phyloP scores from a whole-genome alignment of 2,329 filamentous ascomycete species.

The Tricladium varicosporioides region DNA sequence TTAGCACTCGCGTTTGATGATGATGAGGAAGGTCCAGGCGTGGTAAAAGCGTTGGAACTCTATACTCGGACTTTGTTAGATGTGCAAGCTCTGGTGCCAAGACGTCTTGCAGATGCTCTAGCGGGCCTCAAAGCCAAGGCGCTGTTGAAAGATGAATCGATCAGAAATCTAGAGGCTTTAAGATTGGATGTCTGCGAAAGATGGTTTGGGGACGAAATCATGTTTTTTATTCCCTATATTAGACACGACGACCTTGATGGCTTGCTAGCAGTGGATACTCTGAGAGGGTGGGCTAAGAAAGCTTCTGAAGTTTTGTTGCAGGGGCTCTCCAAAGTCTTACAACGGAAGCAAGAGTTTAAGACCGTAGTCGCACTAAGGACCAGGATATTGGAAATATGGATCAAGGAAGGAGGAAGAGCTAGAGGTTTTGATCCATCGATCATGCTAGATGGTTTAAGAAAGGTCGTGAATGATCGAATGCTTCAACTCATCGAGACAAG shows the following conservation, averaged over 20 bases:
- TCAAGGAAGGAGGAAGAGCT: conserved; percentile 63
- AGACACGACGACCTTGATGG: conserved; percentile 73
- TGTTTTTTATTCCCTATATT: conserved; percentile 83
- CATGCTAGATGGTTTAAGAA: conserved; percentile 67
- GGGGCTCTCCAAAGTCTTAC: conserved; percentile 61
- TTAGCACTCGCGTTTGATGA: conserved; percentile 61
- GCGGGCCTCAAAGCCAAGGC: conserved; percentile 65
- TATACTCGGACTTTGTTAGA: conserved; percentile 77
- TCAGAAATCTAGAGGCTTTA: conserved; percentile 66
- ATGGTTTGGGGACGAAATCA: conserved; percentile 82
- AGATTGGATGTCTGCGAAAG: conserved; percentile 73
- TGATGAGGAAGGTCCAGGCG: conserved; percentile 41
- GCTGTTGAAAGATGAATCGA: conserved; percentile 67
- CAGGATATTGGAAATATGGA: conserved; percentile 71
- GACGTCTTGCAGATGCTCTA: conserved; percentile 68
- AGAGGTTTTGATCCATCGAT: conserved; percentile 65
- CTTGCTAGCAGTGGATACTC: conserved; percentile 56
- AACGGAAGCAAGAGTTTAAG: conserved; percentile 62
- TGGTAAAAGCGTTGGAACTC: conserved; percentile 66
- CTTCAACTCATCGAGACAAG: conserved; percentile 61
- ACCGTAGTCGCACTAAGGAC: conserved; percentile 68
- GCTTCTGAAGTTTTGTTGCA: conserved; percentile 58
- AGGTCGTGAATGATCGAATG: conserved; percentile 67
- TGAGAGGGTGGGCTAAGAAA: conserved; percentile 61
- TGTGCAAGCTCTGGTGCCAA: conserved; percentile 73